phyloP scores from a whole-genome alignment of 139 green algal species.

The Diplosphaera chodatii region DNA sequence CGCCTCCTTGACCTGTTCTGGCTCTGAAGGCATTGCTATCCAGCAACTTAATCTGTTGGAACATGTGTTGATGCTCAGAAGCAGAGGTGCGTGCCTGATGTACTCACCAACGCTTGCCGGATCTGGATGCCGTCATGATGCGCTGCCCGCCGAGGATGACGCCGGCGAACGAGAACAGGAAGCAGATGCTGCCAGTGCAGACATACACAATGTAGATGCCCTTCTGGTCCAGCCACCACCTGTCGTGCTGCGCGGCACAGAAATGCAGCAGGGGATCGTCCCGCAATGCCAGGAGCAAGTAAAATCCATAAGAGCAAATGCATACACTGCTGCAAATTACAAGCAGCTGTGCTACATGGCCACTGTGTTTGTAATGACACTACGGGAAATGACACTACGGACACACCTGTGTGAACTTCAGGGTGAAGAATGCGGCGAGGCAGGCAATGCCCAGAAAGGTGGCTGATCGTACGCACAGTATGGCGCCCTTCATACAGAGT shows the following conservation, averaged over 20 bases:
- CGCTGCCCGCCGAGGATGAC: not conserved
- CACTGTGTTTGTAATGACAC: no score
- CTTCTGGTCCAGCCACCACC: not conserved
- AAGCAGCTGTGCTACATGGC: no score
- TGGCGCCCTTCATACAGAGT: no score
- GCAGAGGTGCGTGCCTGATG: no score
- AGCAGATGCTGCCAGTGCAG: not conserved
- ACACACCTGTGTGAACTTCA: not conserved
- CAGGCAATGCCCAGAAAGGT: not conserved
- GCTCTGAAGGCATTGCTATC: no score
- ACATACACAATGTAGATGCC: not conserved
- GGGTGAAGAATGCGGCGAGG: not conserved
- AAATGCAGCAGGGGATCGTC: no score
- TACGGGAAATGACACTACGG: no score
- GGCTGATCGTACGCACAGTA: not conserved
- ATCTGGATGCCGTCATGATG: not conserved
- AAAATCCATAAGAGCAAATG: no score
- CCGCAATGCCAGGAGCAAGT: no score
- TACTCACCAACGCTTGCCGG: not conserved
- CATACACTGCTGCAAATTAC: no score
- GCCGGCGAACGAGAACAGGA: not conserved
- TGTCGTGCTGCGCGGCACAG: not conserved
- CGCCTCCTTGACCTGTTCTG: not conserved
- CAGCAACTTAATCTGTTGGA: no score
- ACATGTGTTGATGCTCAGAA: no score